Base-by-base conservation (phyloP, 768 basidiomycete species). In the Candolleomyces eurysporus region DNA sequence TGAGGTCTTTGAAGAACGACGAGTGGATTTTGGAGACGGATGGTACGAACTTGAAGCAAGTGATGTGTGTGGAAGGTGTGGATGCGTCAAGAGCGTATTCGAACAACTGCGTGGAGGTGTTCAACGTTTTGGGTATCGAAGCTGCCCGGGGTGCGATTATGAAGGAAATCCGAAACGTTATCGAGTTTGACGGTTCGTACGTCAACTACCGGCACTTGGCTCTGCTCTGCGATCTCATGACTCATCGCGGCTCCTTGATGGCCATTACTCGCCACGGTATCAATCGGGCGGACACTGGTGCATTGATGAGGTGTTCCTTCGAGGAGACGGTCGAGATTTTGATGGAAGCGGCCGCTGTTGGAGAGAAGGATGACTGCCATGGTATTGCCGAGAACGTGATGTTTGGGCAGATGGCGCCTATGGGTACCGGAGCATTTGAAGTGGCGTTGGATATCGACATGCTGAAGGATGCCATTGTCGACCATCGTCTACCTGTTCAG, bases 261-360 rank as follows among this genome's bases (percentile, higher is more conserved):
- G 93, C 96, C 4, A 99, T 99, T 76, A 99, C 97, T 57, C 94
- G 97, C 43, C 97, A 99, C 69, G 97, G 97, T 73, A 99, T 99
- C 76, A 99, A 99, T 76, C 89, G 97, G 52, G 91, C 96, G 26
- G 97, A 99, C 68, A 98, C 97, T n/a, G 97, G 97, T 19, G 96
- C 97, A 4, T 81, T 99, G 57, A 98, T 98, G 90, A 83, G 97
- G 54, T 98, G 94, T 74, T 98, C 97, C 1, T 99, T 99, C 82
- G 97, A 99, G 74, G 97, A 98, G 80, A 99, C 97, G 2, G 97
- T 99, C 63, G 97, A 99, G 72, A 98, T 98, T 68, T 76, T 99
- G 59, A 96, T 98, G 90, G 97, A 99, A 72, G 97, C 97, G 0
- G 97, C 97, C 1, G 95, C 96, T 0, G 91, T 96, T 22, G 97